Base-by-base conservation (phyloP, 176 grass and related monocot genomes). In the Microstegium vimineum region DNA sequence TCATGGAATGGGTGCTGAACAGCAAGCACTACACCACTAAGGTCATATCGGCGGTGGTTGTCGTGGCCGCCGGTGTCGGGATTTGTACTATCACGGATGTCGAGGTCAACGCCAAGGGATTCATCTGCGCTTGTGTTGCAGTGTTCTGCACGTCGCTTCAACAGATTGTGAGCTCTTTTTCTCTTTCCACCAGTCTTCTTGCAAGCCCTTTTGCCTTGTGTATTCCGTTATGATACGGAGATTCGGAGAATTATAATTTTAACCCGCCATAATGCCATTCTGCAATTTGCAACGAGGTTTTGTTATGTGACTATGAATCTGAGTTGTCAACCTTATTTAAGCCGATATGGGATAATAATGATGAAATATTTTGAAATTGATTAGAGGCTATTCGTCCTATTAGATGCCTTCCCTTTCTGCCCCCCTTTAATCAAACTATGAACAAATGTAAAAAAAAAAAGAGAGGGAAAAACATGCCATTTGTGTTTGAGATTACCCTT, bases 111-210 rank as follows among this genome's bases (percentile, higher is more conserved):
- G 49, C 83, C n/a, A 97, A 93, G 86, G 94, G 95, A 8, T 90
- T 97, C 71, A 61, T 94, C 22, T 92, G 90, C 65, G 95, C 95
- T 2, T 94, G 90, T 20, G 92, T 97, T 1, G 95, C 95, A 69
- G 92, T 94, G 10, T 91, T 93, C 82, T 97, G 95, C 83, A 94
- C 95, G 12, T 97, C 92, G 26, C 88, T 97, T 65, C 95, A 97
- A 56, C 95, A 94, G 73, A 97, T 97, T 87, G 95, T 97, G 80
- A 89, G 92, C 46, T 80, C 35, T 20, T 20, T 66, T 76, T 57
- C 61, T 14, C 33, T 37, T 4, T 2, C 15, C 17, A 30, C 15
- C 5, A 10, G 3, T 65, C 42, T 68, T 12, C 2, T 69, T 74
- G 47, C 8, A 65, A n/a, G 2, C 27, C 10, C 16, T 81, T 1